Evolutionary conservation across 2,329 filamentous ascomycete genomes (phyloP).

Genomic region (Colletotrichum abscissum): DNA sequence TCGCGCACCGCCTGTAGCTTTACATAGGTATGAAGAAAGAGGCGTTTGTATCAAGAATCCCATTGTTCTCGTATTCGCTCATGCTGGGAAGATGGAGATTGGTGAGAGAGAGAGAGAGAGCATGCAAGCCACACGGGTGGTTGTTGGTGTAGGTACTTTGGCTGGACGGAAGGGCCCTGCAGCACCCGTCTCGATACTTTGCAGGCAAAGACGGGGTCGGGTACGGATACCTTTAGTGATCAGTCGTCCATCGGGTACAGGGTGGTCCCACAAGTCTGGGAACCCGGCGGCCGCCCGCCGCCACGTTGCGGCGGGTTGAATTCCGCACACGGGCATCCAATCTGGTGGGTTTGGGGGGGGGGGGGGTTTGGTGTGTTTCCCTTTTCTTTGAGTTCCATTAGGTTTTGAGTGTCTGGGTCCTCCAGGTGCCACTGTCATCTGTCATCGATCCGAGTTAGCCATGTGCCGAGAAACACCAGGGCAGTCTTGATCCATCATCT

Average conservation of each 20-base stretch:
- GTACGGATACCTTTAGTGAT: no score
- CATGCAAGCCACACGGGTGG: not conserved
- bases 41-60: not conserved
- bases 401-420: not conserved
- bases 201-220: no score
- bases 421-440: not conserved
- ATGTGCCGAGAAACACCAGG: not conserved
- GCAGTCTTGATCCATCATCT: not conserved
- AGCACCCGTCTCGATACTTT: not conserved
- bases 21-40: not conserved
- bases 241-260: no score
- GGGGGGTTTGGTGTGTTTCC: not conserved
- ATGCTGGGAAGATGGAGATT: not conserved
- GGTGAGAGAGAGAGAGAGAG: not conserved
- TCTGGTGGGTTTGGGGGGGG: no score
- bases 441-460: not conserved
- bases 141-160: not conserved
- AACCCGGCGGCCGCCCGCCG: not conserved
- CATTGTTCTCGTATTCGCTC: not conserved
- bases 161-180: not conserved
- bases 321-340: not conserved
- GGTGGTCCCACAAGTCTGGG: not conserved
- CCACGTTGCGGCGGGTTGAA: conserved; percentile 4
- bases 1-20: no score
- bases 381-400: no score